Conservation (phyloP, 2,329 filamentous ascomycete genomes). For the Talaromyces piceae region DNA sequence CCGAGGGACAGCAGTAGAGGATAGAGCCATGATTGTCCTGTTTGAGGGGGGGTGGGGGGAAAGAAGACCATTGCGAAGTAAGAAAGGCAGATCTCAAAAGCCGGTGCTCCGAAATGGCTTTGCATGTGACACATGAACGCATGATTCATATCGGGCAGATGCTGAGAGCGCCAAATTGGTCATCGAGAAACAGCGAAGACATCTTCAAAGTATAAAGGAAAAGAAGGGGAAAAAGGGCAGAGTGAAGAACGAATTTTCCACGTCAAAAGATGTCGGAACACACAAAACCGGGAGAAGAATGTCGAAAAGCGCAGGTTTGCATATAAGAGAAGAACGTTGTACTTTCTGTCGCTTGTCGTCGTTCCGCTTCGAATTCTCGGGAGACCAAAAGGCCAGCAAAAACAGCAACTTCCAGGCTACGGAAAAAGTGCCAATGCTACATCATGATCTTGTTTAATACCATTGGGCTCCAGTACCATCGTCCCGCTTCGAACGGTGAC, state of each 20-base stretch:
- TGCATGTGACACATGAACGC: neutral
- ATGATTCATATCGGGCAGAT: neutral
- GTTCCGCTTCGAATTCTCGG: conserved; percentile 20
- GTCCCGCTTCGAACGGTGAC: conserved; percentile 48
- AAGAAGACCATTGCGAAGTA: neutral
- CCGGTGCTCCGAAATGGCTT: neutral
- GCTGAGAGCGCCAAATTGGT: neutral
- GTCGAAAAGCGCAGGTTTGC: conserved; percentile 20
- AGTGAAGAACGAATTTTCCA: neutral
- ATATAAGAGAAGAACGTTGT: conserved; percentile 22
- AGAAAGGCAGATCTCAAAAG: neutral
- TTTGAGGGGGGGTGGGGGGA: conserved; percentile 1
- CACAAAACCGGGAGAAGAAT: conserved; percentile 11
- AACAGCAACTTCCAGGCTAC: conserved; percentile 15
- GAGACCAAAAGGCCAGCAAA: conserved; percentile 19
- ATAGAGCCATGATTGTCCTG: conserved; percentile 10
- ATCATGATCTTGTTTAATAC: conserved; percentile 33
- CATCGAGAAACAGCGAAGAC: neutral
- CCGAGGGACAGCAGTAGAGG: conserved; percentile 7
- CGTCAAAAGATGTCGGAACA: conserved; percentile 22
- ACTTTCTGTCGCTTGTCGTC: conserved; percentile 24
- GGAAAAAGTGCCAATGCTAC: conserved; percentile 14
- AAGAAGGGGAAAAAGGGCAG: neutral
- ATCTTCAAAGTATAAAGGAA: conserved; percentile 1
- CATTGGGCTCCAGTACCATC: conserved; percentile 44